These are phyloP conservation scores for Backusella psychrophila DNA, from an alignment of 192 early-diverging fungal species.

Conservation along the genomic window DNA sequence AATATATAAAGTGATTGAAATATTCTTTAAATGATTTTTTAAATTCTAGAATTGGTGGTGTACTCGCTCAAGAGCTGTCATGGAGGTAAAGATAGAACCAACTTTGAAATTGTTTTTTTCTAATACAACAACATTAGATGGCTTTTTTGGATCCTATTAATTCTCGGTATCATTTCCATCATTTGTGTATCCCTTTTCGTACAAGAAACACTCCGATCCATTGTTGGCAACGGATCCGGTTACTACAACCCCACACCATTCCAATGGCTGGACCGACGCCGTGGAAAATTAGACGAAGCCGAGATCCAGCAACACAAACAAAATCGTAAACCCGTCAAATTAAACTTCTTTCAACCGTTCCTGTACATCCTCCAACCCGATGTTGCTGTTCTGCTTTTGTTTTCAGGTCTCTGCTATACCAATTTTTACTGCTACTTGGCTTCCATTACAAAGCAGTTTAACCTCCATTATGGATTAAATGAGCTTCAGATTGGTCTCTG, in stretches of 20 bases:
- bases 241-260: constrained; percentile 30
- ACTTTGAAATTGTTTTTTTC: neutral
- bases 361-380: neutral
- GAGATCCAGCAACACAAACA: neutral
- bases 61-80: constrained; percentile 11
- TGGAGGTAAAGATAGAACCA: constrained; percentile 17
- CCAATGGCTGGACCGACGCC: constrained; percentile 11
- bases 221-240: constrained; percentile 36
- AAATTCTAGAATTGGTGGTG: constrained; percentile 24
- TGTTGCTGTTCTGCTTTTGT: neutral
- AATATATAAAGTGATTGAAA: too few relatives aligned
- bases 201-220: constrained; percentile 42
- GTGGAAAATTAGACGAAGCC: constrained; percentile 5
- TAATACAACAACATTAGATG: constrained; percentile 16
- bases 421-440: neutral
- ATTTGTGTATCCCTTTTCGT: constrained; percentile 36
- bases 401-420: neutral
- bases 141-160: constrained; percentile 40
- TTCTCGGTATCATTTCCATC: constrained; percentile 15
- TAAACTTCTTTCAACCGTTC: neutral
- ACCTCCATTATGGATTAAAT: neutral
- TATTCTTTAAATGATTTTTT: neutral
- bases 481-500: constrained; percentile 2
- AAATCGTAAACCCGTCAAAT: neutral
- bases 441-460: neutral